Base-by-base conservation (phyloP, 768 basidiomycete genomes). In the Termitomyces sp. region DNA sequence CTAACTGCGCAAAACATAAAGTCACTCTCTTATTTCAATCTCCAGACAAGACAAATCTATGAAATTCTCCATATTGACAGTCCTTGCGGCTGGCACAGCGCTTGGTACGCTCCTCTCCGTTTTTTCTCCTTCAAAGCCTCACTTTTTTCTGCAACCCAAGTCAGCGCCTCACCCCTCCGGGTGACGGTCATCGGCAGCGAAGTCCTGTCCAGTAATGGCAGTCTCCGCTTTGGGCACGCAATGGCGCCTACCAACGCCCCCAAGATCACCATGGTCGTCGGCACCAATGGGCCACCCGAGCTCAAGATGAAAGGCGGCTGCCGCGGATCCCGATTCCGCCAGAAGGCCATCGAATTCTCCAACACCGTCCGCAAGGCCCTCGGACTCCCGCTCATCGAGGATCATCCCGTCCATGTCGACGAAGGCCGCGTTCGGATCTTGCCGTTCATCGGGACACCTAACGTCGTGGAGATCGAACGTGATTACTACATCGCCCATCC, bases 281-380 rank as follows among this genome's bases (percentile, higher is more conserved):
- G 51, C 18, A n/a, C 59, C 45, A n/a, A n/a, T n/a, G n/a, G n/a
- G n/a, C 7, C 41, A n/a, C 23, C 39, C 23, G 29, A 43, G 3
- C 40, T 45, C 47, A 57, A 53, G 31, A 45, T 52, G 25, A 56
- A 50, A 16, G 35, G 45, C 25, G 38, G 46, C 16, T 73, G 71
- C 55, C 53, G 61, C 15, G 71, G 73, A 42, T 59, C 62, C 42
- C 70, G 70, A 36, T 59, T 81, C 64, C 73, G 70, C 57, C 66
- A 76, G 63, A 85, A 85, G 63, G 76, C 77, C 25, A 60, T 81
- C 52, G 70, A 75, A 55, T 55, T 85, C 38, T 77, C 81, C 48
- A 83, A 85, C 58, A 60, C 73, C 25, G 76, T 89, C 73, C 73
- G 82, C 41, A 69, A 80, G 54, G 76, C 76, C 2, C 68, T 89